Conservation (phyloP, 495 filamentous ascomycete genomes). For the Aspergillus sparsus region DNA sequence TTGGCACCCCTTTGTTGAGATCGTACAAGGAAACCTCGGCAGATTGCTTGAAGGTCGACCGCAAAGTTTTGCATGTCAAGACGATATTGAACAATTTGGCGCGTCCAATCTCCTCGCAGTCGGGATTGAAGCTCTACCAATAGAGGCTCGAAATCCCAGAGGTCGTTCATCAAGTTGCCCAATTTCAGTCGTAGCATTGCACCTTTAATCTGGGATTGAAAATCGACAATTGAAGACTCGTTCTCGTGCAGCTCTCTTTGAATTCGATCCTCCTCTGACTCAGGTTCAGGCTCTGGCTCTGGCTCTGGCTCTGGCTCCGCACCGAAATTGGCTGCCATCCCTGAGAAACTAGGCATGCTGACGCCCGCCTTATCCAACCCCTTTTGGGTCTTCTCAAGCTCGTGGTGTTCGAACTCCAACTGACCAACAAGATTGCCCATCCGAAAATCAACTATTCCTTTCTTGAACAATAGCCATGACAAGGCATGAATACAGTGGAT, state of each 20-base stretch:
- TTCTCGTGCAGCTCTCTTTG: constrained; percentile 79
- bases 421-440: constrained; percentile 99
- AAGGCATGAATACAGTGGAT: constrained; percentile 98
- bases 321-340: constrained; percentile 93
- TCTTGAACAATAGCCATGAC: constrained; percentile 92
- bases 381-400: constrained; percentile 94
- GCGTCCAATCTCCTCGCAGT: constrained; percentile 74
- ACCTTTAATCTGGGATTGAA: constrained; percentile 87
- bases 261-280: constrained; percentile 87
- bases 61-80: constrained; percentile 79
- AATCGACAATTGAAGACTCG: constrained; percentile 67
- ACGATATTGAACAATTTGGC: constrained; percentile 76
- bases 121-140: constrained; percentile 80
- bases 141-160: constrained; percentile 86
- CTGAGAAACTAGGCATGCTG: constrained; percentile 95
- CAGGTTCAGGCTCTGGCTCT: constrained; percentile 69
- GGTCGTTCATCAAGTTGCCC: constrained; percentile 77
- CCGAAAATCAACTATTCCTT: constrained; percentile 89
- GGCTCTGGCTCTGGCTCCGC: constrained; percentile 71
- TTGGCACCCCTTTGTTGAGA: constrained; percentile 60
- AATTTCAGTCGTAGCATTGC: constrained; percentile 75
- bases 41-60: constrained; percentile 71
- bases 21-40: constrained; percentile 77
- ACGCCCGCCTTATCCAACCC: constrained; percentile 92
- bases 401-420: constrained; percentile 95